Evolutionary conservation across 2,329 filamentous ascomycete species (phyloP).

Genomic region (Talaromyces sp.): DNA sequence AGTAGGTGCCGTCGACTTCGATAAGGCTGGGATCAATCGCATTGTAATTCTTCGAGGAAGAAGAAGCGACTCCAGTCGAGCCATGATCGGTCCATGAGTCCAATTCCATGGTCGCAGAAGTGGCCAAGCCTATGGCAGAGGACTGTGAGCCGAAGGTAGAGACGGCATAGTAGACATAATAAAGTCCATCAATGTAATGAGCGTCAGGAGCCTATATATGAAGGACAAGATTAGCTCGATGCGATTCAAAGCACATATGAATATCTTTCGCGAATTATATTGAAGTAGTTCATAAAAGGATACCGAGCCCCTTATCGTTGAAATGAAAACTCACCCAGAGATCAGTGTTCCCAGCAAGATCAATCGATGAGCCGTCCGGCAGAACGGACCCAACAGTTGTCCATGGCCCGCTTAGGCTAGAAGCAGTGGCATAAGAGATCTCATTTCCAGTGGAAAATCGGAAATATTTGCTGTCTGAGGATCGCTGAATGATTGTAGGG

Average conservation of each 20-base stretch:
- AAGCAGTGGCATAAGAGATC: conserved; percentile 54
- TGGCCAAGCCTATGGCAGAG: conserved; percentile 64
- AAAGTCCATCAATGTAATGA: conserved; percentile 57
- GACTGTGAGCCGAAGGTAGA: conserved; percentile 63
- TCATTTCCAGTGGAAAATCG: conserved; percentile 57
- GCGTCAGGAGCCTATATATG: conserved; percentile 64
- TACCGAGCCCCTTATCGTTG: too few species aligned
- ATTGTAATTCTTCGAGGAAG: conserved; percentile 53
- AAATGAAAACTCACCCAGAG: conserved; percentile 48
- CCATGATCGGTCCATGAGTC: conserved; percentile 40
- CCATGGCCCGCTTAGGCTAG: conserved; percentile 55
- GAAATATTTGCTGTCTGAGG: conserved; percentile 54
- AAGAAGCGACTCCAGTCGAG: conserved; percentile 39
- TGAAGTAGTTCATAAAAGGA: too few species aligned
- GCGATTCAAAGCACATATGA: neutral
- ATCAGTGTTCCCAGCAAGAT: conserved; percentile 50
- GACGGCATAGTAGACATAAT: conserved; percentile 70
- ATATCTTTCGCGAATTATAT: too few species aligned
- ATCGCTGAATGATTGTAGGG: conserved; percentile 51
- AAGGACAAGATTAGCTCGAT: neutral
- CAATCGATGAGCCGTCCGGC: conserved; percentile 49
- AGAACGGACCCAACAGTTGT: conserved; percentile 51
- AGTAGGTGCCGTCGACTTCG: conserved; percentile 44
- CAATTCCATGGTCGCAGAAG: conserved; percentile 46
- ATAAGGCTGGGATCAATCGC: conserved; percentile 64